Conservation (phyloP, 2,329 filamentous ascomycete genomes). For the Fusarium decemcellulare region DNA sequence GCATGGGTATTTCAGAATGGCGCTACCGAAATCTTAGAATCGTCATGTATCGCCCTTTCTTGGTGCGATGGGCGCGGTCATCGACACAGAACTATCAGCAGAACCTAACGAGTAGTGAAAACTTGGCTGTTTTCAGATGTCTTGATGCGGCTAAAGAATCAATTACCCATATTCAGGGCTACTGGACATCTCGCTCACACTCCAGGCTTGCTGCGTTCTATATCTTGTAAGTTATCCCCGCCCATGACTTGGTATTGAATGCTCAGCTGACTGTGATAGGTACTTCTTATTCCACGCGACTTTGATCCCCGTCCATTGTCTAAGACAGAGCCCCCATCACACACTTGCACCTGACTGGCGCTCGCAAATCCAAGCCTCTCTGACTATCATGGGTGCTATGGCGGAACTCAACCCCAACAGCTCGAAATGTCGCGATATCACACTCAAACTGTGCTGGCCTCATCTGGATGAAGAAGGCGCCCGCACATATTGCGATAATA, state of each 20-base stretch:
- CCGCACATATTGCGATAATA: constrained; percentile 17
- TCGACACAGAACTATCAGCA: constrained; percentile 20
- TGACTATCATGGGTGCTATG: constrained; percentile 36
- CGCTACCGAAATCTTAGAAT: constrained; percentile 28
- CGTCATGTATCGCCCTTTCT: constrained; percentile 32
- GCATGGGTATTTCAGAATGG: constrained; percentile 30
- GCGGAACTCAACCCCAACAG: constrained; percentile 37
- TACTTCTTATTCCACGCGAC: constrained; percentile 35
- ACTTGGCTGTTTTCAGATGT: constrained; percentile 26
- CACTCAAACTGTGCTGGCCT: constrained; percentile 39
- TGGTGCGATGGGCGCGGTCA: constrained; percentile 29
- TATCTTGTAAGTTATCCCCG: constrained; percentile 14
- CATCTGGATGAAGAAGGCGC: constrained; percentile 26
- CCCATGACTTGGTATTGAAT: no score
- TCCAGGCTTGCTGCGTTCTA: constrained; percentile 32
- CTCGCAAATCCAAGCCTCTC: constrained; percentile 32
- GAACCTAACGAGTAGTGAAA: constrained; percentile 29
- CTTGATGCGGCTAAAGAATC: constrained; percentile 32
- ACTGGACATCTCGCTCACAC: constrained; percentile 28
- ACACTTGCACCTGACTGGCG: constrained; percentile 28
- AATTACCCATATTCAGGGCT: constrained; percentile 15
- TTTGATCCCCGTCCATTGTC: constrained; percentile 31
- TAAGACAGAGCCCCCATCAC: constrained; percentile 27
- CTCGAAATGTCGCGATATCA: constrained; percentile 38
- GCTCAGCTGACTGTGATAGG: not conserved